Evolutionary conservation across 2,329 filamentous ascomycete species (phyloP).

Genomic region (Verticillium nonalfalfae): DNA sequence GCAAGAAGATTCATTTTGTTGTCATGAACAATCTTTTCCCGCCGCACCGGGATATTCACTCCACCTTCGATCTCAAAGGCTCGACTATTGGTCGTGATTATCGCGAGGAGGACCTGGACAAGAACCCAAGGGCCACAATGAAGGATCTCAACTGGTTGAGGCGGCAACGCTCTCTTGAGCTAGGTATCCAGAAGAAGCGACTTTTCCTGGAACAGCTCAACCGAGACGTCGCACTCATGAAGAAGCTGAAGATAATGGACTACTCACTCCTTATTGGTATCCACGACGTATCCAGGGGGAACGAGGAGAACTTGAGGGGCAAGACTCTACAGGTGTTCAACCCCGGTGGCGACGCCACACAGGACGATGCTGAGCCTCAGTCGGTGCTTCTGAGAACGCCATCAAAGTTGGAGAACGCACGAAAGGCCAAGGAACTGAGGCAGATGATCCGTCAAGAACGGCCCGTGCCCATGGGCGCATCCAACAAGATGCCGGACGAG

Average conservation of each 20-base stretch:
- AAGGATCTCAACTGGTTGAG: conserved; percentile 97
- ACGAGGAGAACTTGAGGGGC: conserved; percentile 85
- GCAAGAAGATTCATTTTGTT: conserved; percentile 97
- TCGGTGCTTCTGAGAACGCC: conserved; percentile 77
- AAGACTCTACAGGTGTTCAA: conserved; percentile 94
- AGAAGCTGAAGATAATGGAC: conserved; percentile 94
- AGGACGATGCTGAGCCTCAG: conserved; percentile 55
- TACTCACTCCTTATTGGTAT: conserved; percentile 94
- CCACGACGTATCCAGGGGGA: conserved; percentile 83
- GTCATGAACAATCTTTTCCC: conserved; percentile 99
- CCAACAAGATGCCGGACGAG: conserved; percentile 84
- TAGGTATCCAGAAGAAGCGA: conserved; percentile 82
- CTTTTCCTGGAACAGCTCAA: conserved; percentile 86
- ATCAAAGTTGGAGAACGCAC: conserved; percentile 84
- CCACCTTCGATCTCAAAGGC: conserved; percentile 94
- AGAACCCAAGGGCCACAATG: conserved; percentile 85
- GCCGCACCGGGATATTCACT: conserved; percentile 93
- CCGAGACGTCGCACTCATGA: conserved; percentile 77
- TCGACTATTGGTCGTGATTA: conserved; percentile 93
- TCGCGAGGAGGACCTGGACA: conserved; percentile 77
- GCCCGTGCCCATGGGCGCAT: conserved; percentile 82
- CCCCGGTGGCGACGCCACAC: conserved; percentile 62
- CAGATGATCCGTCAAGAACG: conserved; percentile 91
- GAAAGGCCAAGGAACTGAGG: conserved; percentile 84
- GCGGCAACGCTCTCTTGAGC: conserved; percentile 75